Evolutionary conservation across 2,329 filamentous ascomycete genomes (phyloP), one percentile per base, ranked within the genome.

Genomic region (Falciphora oryzae): DNA sequence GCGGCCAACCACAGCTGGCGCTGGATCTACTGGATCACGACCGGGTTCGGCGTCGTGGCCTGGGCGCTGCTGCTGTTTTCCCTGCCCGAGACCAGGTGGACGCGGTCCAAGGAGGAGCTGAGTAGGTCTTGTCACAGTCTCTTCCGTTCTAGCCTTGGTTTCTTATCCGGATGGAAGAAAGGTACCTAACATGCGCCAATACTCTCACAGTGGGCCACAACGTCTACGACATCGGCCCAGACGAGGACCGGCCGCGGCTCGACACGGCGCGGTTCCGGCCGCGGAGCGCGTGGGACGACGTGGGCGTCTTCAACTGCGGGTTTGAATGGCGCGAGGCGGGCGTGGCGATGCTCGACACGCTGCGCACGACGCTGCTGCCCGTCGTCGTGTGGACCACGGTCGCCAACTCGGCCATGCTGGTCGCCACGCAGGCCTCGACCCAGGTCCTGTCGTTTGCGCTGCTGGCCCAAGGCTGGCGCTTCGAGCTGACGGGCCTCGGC

Each of bases 31-130:
- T 75, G 68, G 53, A 70, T 74, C 53, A 74, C 74, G 2, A 74
- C 74, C 1, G 70, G 68, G 7, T 64, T 71, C 8, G 74, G 73
- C 5, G 66, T 73, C 13, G 57, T 73, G 0, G 72, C 75, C 3
- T 78, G 75, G 75, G 58, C 77, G 6, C 63, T 69, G 27, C 66
- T 77, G 6, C 69, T 77, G 7, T 63, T 67, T 3, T 71, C 74
- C 27, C 65, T 78, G 2, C 75, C 76, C 1, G 76, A 78, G 67
- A 77, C 75, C 0, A 69, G 73, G 4, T 75, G 71, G 71, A 70
- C 66, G 0, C 69, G 75, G 16, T 72, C 73, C 1, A 66, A 65
- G 11, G 70, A 72, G 5, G 72, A 74, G 64, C 69, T 76, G 5
- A 71, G 74, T 70, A 65, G 57, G 65, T 29, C 28, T 38, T 38